Conservation (phyloP, 768 basidiomycete species). For the Trametes maxima region DNA sequence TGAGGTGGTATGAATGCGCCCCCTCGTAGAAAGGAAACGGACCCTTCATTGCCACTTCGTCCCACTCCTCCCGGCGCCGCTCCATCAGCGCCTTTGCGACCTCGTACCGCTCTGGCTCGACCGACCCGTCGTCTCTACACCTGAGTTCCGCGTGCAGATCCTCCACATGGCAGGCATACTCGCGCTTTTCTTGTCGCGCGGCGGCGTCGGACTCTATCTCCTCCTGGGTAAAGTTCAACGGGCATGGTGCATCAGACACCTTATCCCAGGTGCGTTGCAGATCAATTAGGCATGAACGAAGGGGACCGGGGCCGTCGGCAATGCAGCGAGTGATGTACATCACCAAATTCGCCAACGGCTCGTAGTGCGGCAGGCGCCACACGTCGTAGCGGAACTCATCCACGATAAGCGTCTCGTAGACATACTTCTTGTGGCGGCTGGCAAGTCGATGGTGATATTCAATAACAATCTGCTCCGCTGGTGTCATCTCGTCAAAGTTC, state of each 20-base stretch:
- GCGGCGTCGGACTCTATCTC: neutral
- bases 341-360: neutral
- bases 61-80: constrained; percentile 7
- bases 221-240: constrained; percentile 4
- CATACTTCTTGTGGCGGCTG: neutral
- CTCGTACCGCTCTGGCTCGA: neutral
- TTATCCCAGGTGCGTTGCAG: constrained; percentile 1
- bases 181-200: neutral
- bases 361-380: neutral
- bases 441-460: constrained; percentile 1
- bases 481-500: constrained; percentile 2
- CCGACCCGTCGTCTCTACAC: constrained; percentile 1
- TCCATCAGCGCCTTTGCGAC: neutral
- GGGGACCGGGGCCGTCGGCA: constrained; percentile 2
- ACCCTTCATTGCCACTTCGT: constrained; percentile 8
- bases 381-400: neutral
- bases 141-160: neutral
- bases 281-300: neutral
- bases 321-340: constrained; percentile 7
- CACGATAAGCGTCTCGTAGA: neutral
- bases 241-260: constrained; percentile 8
- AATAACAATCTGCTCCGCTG: neutral
- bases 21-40: constrained; percentile 12
- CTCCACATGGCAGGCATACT: neutral
- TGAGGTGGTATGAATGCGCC: constrained; percentile 2